Evolutionary conservation across 75 land plant species (phyloP).

Genomic region (Sequoiadendron giganteum): DNA sequence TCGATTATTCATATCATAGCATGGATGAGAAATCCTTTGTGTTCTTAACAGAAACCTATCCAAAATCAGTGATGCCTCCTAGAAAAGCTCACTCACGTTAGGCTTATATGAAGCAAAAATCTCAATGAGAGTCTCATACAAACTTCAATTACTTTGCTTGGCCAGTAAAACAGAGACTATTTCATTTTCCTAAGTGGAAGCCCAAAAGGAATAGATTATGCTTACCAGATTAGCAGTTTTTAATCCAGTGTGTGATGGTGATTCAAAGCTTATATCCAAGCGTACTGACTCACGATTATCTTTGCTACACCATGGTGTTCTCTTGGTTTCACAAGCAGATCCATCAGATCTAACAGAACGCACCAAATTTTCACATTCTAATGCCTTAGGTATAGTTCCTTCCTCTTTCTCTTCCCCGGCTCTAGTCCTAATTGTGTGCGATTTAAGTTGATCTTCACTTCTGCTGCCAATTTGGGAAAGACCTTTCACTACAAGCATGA

Average conservation of each 20-base stretch:
- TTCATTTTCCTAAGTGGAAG: not conserved
- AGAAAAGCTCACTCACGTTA: not conserved
- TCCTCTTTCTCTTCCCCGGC: constrained; percentile 12
- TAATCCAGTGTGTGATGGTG: constrained; percentile 90
- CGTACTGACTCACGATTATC: constrained; percentile 60
- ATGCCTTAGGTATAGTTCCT: not conserved
- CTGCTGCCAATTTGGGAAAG: constrained; percentile 20
- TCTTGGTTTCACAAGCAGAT: constrained; percentile 16
- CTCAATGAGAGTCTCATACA: not conserved
- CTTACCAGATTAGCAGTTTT: constrained; percentile 87
- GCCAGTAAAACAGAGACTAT: not conserved
- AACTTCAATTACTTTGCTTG: not conserved
- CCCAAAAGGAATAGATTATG: not conserved
- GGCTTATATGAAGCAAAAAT: not conserved
- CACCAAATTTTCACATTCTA: not conserved
- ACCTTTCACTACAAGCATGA: constrained; percentile 87
- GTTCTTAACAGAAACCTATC: not conserved
- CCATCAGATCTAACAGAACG: constrained; percentile 13
- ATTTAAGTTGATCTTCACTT: not conserved
- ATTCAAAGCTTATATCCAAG: constrained; percentile 94
- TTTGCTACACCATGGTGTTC: constrained; percentile 31
- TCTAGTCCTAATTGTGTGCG: not conserved
- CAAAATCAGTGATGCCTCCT: not conserved
- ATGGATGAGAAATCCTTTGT: not conserved
- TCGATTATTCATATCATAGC: not conserved